Evolutionary conservation across 306 rosid genomes (phyloP).

Genomic region (Quercus cerris): DNA sequence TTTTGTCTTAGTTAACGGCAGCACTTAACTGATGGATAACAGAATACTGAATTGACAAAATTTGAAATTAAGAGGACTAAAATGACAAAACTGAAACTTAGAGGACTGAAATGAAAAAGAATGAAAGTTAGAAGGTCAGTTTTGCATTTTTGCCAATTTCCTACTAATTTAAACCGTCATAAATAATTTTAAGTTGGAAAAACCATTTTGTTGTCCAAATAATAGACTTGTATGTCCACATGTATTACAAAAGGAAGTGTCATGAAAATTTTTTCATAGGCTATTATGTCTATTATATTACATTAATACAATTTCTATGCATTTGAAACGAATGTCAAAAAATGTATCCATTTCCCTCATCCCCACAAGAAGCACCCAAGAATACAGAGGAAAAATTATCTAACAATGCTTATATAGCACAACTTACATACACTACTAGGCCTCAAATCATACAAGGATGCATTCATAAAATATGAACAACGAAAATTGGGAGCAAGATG

Average conservation of each 20-base stretch:
- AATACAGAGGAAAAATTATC: conserved; percentile 13
- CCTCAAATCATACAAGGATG: conserved; percentile 14
- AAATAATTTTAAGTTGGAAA: too few species aligned
- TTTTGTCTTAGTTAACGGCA: too few species aligned
- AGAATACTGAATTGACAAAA: too few species aligned
- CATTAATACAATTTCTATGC: conserved; percentile 45
- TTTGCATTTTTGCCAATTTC: too few species aligned
- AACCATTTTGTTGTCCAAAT: too few species aligned
- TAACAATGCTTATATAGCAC: conserved; percentile 41
- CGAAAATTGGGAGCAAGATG: conserved; percentile 28
- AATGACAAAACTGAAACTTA: too few species aligned
- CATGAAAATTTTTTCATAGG: conserved; percentile 23
- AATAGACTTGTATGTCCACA: background rate
- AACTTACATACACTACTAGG: conserved; percentile 30
- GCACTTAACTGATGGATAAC: too few species aligned
- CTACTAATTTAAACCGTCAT: too few species aligned
- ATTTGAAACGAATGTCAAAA: conserved; percentile 26
- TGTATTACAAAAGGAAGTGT: conserved; percentile 13
- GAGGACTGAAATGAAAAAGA: too few species aligned
- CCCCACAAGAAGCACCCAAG: conserved; percentile 9
- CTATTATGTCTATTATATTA: conserved; percentile 42
- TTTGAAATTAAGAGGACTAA: too few species aligned
- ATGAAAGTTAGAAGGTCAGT: too few species aligned
- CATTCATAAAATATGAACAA: conserved; percentile 11
- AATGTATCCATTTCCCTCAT: conserved; percentile 23